A percentile compares a stretch with the other conserved stretches of the same genome.
Evolutionary conservation across 306 rosid species (phyloP).

Genomic region (Lagenaria siceraria): DNA sequence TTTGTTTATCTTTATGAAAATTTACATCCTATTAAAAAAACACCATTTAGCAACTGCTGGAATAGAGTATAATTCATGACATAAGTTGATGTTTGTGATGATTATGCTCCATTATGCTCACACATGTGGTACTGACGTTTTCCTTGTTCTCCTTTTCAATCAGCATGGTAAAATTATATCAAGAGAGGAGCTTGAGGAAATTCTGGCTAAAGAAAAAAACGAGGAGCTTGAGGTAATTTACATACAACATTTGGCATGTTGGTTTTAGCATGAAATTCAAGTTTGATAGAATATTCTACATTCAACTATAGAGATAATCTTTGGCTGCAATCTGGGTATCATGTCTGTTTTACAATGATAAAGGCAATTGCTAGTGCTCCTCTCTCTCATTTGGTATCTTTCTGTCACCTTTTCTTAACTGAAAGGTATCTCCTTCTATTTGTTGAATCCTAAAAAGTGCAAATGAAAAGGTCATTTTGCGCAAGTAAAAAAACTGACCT

Average conservation of each 20-base stretch:
- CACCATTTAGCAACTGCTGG: neutral
- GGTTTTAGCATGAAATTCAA: conserved; percentile 1
- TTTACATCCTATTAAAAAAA: neutral
- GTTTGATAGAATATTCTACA: neutral
- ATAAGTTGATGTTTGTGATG: conserved; percentile 2
- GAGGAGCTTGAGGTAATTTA: conserved; percentile 66
- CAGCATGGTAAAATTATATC: conserved; percentile 85
- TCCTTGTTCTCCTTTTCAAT: neutral
- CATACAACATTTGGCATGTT: neutral
- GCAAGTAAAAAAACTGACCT: too few species aligned
- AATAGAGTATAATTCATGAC: neutral
- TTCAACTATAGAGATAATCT: neutral
- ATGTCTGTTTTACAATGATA: neutral
- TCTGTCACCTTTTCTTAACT: too few species aligned
- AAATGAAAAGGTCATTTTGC: too few species aligned
- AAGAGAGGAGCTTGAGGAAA: conserved; percentile 69
- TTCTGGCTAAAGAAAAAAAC: conserved; percentile 54
- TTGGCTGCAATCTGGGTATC: neutral
- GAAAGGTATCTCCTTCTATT: too few species aligned
- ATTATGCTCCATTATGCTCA: neutral
- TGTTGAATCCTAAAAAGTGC: too few species aligned
- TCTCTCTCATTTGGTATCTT: neutral
- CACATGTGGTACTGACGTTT: neutral
- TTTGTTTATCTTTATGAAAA: neutral
- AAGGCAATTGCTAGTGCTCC: neutral